These are phyloP conservation scores for Debaryomyces coudertii DNA, from an alignment of 1,139 yeast species.

Conservation along the genomic window DNA sequence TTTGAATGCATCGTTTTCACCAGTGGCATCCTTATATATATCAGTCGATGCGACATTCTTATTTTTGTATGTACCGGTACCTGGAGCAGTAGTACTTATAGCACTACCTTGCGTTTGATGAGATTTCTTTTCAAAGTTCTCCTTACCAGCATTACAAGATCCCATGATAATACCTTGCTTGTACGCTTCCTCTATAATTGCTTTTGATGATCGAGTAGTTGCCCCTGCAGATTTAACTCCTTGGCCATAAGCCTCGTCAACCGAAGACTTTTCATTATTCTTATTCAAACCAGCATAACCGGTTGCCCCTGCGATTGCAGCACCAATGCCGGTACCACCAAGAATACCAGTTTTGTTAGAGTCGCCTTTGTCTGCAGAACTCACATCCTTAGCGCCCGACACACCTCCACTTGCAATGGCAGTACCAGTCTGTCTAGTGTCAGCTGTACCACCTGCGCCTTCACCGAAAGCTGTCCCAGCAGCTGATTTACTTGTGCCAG, in stretches of 20 bases:
- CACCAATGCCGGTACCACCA: conserved; percentile 12
- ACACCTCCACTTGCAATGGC: neutral
- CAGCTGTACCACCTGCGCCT: neutral
- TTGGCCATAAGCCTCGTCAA: neutral
- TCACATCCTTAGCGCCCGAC: neutral
- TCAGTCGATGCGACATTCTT: neutral
- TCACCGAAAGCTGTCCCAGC: neutral
- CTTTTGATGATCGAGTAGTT: neutral
- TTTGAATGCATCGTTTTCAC: neutral
- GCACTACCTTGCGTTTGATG: conserved; percentile 6
- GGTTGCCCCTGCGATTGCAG: conserved; percentile 20
- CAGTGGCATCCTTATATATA: neutral
- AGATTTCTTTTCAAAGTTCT: neutral
- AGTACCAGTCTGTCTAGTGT: neutral
- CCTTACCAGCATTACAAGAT: conserved; percentile 17
- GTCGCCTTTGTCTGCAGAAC: neutral
- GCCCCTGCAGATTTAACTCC: neutral
- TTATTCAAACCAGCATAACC: conserved; percentile 17
- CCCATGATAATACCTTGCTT: conserved; percentile 16
- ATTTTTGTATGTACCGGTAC: conserved; percentile 1
- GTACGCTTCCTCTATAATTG: conserved; percentile 12
- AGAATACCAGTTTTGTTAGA: conserved; percentile 10
- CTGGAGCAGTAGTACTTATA: neutral
- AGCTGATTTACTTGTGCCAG: conserved; percentile 6
- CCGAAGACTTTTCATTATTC: neutral